These are phyloP conservation scores for Alternaria gaisen DNA, from an alignment of 2,329 filamentous ascomycete species.

Conservation along the genomic window DNA sequence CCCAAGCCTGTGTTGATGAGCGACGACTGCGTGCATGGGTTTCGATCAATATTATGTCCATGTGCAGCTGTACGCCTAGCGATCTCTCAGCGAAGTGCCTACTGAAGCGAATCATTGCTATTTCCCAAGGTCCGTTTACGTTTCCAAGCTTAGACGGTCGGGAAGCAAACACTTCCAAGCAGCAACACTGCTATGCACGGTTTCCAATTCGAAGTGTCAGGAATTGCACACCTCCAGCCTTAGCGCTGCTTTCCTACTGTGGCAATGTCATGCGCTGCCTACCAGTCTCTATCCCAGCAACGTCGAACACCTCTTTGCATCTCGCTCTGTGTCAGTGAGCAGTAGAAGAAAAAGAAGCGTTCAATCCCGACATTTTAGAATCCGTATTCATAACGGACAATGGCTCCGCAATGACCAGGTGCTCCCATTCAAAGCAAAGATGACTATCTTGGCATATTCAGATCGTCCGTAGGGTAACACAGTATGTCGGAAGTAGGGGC, in stretches of 20 bases:
- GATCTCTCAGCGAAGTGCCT: neutral
- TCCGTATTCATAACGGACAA: neutral
- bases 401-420: neutral
- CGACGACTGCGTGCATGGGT: neutral
- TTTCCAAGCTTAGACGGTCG: neutral
- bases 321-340: neutral
- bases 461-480: neutral
- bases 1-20: neutral
- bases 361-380: neutral
- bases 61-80: neutral
- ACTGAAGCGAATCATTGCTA: neutral
- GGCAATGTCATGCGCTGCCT: neutral
- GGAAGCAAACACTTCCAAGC: neutral
- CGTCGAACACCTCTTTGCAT: neutral
- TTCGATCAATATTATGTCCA: neutral
- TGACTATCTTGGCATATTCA: neutral
- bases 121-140: neutral
- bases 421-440: neutral
- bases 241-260: neutral
- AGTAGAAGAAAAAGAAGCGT: neutral
- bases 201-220: neutral
- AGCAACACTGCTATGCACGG: neutral
- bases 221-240: neutral
- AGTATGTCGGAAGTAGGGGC: too few species aligned
- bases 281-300: neutral